These are phyloP conservation scores for Spathaspora passalidarum DNA, from an alignment of 805 yeast species.

Conservation along the genomic window DNA sequence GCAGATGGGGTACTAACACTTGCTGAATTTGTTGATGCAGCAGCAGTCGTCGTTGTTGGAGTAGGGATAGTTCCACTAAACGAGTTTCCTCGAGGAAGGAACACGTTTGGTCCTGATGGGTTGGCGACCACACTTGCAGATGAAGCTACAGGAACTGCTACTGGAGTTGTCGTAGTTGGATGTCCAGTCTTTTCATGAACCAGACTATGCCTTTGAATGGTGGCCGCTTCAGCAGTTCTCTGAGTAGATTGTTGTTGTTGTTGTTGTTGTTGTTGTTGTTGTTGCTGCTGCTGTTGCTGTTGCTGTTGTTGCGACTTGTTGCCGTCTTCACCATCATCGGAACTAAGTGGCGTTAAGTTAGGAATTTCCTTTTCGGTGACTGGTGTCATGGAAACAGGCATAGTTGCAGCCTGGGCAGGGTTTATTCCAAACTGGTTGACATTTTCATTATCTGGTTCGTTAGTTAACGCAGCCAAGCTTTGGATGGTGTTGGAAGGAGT, in stretches of 20 bases:
- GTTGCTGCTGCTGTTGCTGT: conserved; percentile 7
- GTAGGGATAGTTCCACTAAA: conserved; percentile 8
- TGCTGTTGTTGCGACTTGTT: conserved; percentile 13
- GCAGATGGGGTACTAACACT: conserved; percentile 1
- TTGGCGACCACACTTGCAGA: not conserved
- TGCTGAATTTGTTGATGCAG: conserved; percentile 1
- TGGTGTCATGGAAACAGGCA: conserved; percentile 77
- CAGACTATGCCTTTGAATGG: conserved; percentile 8
- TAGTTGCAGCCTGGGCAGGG: conserved; percentile 44
- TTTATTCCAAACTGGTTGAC: conserved; percentile 70
- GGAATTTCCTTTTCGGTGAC: conserved; percentile 54
- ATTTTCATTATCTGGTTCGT: conserved; percentile 33
- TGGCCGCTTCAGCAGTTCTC: no score
- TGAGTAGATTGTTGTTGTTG: not conserved
- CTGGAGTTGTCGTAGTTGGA: not conserved
- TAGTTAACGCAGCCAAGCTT: conserved; percentile 36
- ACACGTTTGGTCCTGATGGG: conserved; percentile 2
- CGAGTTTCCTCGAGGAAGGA: conserved; percentile 10
- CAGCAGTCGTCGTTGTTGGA: conserved; percentile 1
- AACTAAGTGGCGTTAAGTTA: conserved; percentile 7
- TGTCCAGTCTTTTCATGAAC: conserved; percentile 5
- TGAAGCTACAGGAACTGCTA: not conserved
- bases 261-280: conserved; percentile 5
- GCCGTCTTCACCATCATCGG: conserved; percentile 10
- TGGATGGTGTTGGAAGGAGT: conserved; percentile 49